Conservation (phyloP, 495 filamentous ascomycete species). For the Penicillium bialowiezense region DNA sequence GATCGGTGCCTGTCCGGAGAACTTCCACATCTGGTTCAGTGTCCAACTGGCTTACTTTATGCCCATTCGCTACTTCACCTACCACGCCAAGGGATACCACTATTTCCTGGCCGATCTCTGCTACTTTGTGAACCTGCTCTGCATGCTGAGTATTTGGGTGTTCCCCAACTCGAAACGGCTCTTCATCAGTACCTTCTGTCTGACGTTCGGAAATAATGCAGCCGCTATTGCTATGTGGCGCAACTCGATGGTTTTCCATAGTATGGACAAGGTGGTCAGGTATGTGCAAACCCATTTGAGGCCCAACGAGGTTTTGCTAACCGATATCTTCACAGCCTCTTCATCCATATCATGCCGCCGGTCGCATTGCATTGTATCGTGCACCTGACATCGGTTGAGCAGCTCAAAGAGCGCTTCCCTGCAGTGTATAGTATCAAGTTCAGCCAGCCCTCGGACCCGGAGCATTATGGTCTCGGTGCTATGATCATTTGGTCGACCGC, state of each 20-base stretch:
- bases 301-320: too few species aligned
- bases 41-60: conserved; percentile 86
- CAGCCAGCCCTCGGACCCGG: conserved; percentile 63
- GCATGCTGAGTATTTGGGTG: conserved; percentile 80
- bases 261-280: conserved; percentile 91
- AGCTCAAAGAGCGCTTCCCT: conserved; percentile 72
- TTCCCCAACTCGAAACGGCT: conserved; percentile 89
- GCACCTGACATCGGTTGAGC: conserved; percentile 66
- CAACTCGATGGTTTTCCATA: conserved; percentile 97
- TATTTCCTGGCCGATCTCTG: conserved; percentile 97
- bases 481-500: conserved; percentile 95
- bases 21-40: conserved; percentile 92
- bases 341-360: conserved; percentile 99
- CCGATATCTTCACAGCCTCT: too few species aligned
- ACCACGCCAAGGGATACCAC: conserved; percentile 86
- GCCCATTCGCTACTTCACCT: conserved; percentile 90
- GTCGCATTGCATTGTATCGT: conserved; percentile 88
- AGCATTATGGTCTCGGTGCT: conserved; percentile 73
- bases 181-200: conserved; percentile 88
- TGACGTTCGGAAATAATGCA: conserved; percentile 94
- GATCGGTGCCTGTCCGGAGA: conserved; percentile 80
- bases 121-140: conserved; percentile 93
- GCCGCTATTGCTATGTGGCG: conserved; percentile 99
- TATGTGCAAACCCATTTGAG: conserved; percentile 20
- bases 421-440: conserved; percentile 80